These are phyloP conservation scores for Hamamelis virginiana DNA, from an alignment of 164 flowering plant species.

Conservation along the genomic window DNA sequence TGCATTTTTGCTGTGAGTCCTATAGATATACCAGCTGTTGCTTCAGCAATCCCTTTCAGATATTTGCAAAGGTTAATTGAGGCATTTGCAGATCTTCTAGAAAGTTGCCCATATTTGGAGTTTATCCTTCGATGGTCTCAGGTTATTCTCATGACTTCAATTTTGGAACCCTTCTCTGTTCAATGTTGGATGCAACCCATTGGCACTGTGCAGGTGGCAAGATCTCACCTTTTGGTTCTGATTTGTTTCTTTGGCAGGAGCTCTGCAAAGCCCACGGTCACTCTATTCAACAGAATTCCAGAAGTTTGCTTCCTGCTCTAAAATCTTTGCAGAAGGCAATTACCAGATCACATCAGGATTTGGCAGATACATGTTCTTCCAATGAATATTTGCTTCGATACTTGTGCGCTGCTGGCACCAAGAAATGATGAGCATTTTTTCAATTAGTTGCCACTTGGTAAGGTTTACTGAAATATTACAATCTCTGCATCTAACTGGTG, in stretches of 20 bases:
- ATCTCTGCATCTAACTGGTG: too few relatives aligned
- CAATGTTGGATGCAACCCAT: not conserved
- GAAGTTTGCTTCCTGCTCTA: constrained; percentile 73
- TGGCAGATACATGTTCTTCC: constrained; percentile 87
- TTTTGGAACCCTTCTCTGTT: too few relatives aligned
- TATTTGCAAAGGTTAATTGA: constrained; percentile 81
- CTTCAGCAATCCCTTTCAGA: constrained; percentile 63
- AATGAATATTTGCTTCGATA: constrained; percentile 85
- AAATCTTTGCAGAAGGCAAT: constrained; percentile 87
- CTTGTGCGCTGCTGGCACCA: constrained; percentile 52
- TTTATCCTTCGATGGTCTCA: constrained; percentile 87
- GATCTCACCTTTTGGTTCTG: constrained; percentile 5
- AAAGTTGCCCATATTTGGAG: constrained; percentile 83
- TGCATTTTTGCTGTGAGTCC: constrained; percentile 76
- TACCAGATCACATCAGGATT: constrained; percentile 78
- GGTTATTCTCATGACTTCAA: constrained; percentile 34
- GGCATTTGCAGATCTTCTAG: constrained; percentile 80
- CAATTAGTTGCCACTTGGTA: not conserved
- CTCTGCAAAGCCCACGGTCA: constrained; percentile 81
- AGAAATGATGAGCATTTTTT: constrained; percentile 19
- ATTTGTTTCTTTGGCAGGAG: constrained; percentile 47
- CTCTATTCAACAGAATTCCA: constrained; percentile 70
- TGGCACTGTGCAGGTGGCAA: not conserved
- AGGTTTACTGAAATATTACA: not conserved
- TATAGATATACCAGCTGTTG: constrained; percentile 66